Base-by-base conservation (phyloP, 1,139 yeast species). In the Debaryomyces udenii region DNA sequence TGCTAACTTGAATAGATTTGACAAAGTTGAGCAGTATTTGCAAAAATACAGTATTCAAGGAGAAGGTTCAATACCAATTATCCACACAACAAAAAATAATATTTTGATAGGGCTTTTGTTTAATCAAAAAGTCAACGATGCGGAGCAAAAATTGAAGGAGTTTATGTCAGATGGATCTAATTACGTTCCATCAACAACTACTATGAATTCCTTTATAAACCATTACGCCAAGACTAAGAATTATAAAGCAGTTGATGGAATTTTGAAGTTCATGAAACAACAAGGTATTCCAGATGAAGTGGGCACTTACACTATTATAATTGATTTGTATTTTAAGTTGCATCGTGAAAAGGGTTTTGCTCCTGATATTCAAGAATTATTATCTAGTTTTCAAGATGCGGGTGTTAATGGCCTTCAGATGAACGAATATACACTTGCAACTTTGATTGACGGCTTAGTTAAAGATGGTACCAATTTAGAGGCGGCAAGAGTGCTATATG, bases 301-400 rank as follows among this genome's bases (percentile, higher is more conserved):
- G 38, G 81, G 80, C 11, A 83, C 93, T 1, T 80, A 80, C 58
- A 77, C 91, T n/a, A 76, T 76, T 29, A 63, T 84, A 26, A 71
- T 84, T 41, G 83, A 83, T 54, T 62, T 74, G 40, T 70, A 76
- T 50, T 72, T 83, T 63, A 81, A 78, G 56, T 51, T 66, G 28
- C 67, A 74, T 36, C 64, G 66, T 32, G 62, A 66, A 7, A 70
- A 62, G 40, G 80, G 83, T 9, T 57, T 68, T 40, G 58, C 63
- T n/a, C 77, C 83, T 3, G 60, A 70, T 28, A 63, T 67, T 7
- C 62, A 63, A 13, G 59, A 59, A 2, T 60, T 83, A 36, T 59
- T 83, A 38, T 47, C 56, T 2, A 72, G 71, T 32, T 73, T 83
- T 71, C 53, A 59, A 33, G 48, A 52, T 7, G 61, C 68, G 5